Evolutionary conservation across 768 basidiomycete genomes (phyloP), one percentile per base, ranked within the genome.

Genomic region (Mrakia hoshinonis): DNA sequence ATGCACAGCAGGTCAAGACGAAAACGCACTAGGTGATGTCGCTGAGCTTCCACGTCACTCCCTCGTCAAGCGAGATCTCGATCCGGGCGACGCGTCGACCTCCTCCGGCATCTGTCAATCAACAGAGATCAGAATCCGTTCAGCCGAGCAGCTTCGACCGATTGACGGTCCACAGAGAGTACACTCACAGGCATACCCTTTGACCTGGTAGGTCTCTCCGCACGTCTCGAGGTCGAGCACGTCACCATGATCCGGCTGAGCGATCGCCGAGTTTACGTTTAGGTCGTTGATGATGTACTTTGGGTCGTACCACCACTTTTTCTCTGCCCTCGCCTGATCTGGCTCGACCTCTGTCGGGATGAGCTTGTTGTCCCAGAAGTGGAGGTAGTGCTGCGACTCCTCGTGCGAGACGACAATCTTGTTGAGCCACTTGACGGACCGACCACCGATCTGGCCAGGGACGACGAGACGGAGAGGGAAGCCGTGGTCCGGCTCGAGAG

Each of bases 391-490:
- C 68, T 86, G 84, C 60, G 81, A 82, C 76, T 87, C 85, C 18
- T 76, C 70, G 29, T 81, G 79, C 15, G 82, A 83, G 24, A 87
- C 74, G 74, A 85, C 84, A 70, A 87, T 86, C 48, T 80, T 80
- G 58, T 77, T 81, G 39, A 88, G 77, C 87, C 87, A 88, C 79
- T 87, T 83, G n/a, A 86, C 84, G 34, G 82, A 83, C 34, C 85
- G 80, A 4, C 85, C 87, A 31, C 87, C 87, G 54, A 88, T 87
- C 68, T 86, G 84, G 4, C 85, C 85, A 0, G 87, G 86, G 0
- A 87, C 81, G 71, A 88, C 81, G 5, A 87, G 77, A n/a, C 87
- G 82, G n/a, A 88, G 75, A 0, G 87, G 87, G 74, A 82, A 86
- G 1, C 68, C 87, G 72, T 88, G 87, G 74, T 87, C 87, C 6